Percentiles rank a stretch among this genome's conserved stretches.
These are phyloP conservation scores for Huntiella abstrusa DNA, from an alignment of 2,329 filamentous ascomycete species.

Conservation along the genomic window DNA sequence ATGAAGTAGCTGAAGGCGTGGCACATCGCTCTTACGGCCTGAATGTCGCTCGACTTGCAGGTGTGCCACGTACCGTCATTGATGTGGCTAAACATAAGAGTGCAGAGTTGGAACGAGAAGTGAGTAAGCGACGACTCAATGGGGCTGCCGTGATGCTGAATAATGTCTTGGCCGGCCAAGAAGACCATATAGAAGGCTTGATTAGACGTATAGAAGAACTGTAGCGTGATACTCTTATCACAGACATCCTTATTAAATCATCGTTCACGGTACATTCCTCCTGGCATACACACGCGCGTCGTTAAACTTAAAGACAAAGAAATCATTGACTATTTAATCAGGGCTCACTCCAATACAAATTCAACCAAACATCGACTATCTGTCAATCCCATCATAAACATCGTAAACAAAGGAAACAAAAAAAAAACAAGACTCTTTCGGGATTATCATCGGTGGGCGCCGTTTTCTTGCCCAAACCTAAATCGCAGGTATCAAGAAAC, in stretches of 20 bases:
- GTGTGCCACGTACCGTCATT: slow-evolving; percentile 57
- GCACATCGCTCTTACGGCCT: slow-evolving; percentile 88
- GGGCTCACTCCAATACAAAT: too few species aligned
- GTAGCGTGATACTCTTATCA: slow-evolving; percentile 16
- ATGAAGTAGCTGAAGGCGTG: slow-evolving; percentile 78
- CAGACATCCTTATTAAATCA: too few species aligned
- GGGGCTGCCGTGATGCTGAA: slow-evolving; percentile 15
- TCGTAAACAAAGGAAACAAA: too few species aligned
- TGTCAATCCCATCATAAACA: too few species aligned
- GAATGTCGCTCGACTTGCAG: slow-evolving; percentile 77
- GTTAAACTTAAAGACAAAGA: too few species aligned
- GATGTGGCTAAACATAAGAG: slow-evolving; percentile 68
- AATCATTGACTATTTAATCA: too few species aligned
- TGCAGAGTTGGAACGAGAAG: slow-evolving; percentile 56
- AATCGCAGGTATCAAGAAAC: too few species aligned
- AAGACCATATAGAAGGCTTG: slow-evolving; percentile 29
- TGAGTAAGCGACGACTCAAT: slow-evolving; percentile 40
- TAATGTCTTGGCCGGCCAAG: slow-evolving; percentile 20
- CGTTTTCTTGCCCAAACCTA: too few species aligned
- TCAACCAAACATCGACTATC: too few species aligned
- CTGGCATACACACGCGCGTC: too few species aligned
- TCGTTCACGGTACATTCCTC: too few species aligned
- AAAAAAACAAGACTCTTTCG: neutral
- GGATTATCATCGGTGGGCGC: too few species aligned
- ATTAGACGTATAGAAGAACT: slow-evolving; percentile 40